A percentile compares a stretch with the other conserved stretches of the same genome.
Conservation (phyloP, 495 filamentous ascomycete genomes). For the Sphaerosporella brunnea region DNA sequence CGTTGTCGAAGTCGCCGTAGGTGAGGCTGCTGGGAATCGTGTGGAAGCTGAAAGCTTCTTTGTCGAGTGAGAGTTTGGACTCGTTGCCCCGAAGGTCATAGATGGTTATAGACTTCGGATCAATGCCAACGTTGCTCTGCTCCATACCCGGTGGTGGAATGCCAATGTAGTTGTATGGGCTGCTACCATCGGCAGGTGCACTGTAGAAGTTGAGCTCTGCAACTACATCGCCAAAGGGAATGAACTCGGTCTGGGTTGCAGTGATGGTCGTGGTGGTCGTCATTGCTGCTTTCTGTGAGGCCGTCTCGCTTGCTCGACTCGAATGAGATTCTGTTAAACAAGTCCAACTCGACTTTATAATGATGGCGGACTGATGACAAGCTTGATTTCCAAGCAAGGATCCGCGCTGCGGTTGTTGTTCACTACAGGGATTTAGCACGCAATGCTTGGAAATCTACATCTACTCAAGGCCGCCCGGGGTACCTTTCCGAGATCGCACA, state of each 20-base stretch:
- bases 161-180: constrained; percentile 56
- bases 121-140: constrained; percentile 41
- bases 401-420: too few relatives aligned
- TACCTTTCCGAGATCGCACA: too few relatives aligned
- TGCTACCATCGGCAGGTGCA: constrained; percentile 43
- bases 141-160: constrained; percentile 41
- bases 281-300: constrained; percentile 3
- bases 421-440: constrained; percentile 7
- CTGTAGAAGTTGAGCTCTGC: constrained; percentile 51
- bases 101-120: constrained; percentile 34
- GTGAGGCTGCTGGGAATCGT: constrained; percentile 36
- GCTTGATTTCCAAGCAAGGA: too few relatives aligned
- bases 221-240: constrained; percentile 42
- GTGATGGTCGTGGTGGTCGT: constrained; percentile 1
- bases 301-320: too few relatives aligned
- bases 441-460: constrained; percentile 13
- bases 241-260: constrained; percentile 32
- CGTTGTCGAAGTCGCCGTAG: constrained; percentile 42
- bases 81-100: constrained; percentile 52
- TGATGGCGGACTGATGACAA: too few relatives aligned
- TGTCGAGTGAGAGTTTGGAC: constrained; percentile 45
- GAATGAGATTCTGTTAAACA: too few relatives aligned
- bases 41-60: constrained; percentile 44
- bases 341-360: too few relatives aligned
- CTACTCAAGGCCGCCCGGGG: too few relatives aligned